Percentiles rank a stretch among this genome's conserved stretches.
These are phyloP conservation scores for Helotiales sp. DNA, from an alignment of 2,329 filamentous ascomycete species.

Conservation along the genomic window DNA sequence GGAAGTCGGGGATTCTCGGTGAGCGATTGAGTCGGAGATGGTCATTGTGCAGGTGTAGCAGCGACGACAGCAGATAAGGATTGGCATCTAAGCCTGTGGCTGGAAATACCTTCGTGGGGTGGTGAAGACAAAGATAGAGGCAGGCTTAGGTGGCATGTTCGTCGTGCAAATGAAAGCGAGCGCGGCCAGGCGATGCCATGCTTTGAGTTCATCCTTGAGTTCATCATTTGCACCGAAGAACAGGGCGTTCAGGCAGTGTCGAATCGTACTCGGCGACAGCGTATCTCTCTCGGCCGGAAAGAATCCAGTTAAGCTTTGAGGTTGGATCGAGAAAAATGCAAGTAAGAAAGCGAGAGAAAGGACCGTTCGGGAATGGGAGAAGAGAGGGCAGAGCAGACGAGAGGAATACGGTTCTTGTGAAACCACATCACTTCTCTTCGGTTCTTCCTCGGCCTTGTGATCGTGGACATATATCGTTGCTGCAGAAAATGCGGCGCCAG, in stretches of 20 bases:
- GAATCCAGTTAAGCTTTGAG: background rate
- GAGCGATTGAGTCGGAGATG: background rate
- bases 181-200: background rate
- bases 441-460: constrained; percentile 1
- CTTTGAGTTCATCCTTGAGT: background rate
- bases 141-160: background rate
- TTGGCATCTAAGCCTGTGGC: constrained; percentile 3
- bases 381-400: constrained; percentile 5
- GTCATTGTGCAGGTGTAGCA: background rate
- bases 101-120: background rate
- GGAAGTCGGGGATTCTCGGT: background rate
- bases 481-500: background rate
- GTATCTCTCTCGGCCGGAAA: background rate
- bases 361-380: background rate
- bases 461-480: background rate
- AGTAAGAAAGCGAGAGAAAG: background rate
- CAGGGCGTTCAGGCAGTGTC: background rate
- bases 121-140: background rate
- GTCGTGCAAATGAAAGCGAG: background rate
- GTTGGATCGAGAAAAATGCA: background rate
- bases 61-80: background rate
- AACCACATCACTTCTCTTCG: background rate
- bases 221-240: background rate
- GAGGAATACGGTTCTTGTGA: constrained; percentile 3
- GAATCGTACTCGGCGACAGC: background rate